Evolutionary conservation across 192 early-diverging fungal genomes (phyloP), one percentile per base, ranked within the genome.

Genomic region (Backusella psychrophila): DNA sequence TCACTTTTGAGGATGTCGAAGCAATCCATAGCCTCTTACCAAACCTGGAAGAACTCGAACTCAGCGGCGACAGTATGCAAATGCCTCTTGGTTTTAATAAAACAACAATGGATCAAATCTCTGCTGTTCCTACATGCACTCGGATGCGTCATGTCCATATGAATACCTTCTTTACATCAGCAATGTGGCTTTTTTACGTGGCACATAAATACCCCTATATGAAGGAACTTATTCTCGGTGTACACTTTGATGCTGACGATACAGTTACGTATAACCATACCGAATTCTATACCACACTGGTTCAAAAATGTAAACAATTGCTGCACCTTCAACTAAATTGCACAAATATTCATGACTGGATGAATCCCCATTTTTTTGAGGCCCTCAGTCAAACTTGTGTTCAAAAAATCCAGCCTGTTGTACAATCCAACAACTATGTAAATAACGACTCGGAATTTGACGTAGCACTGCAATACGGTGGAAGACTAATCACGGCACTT

Each of bases 331-430:
- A 35, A 12, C 34, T 69, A 12, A 6, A 35, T 36, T 39, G 68
- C 21, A 23, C 68, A 21, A 12, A 19, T 4, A 35, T 69, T 26
- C 4, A 12, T 0, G 19, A 69, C 9, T 69, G 68, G 68, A n/a
- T 69, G n/a, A 69, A 69, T 38, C n/a, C 68, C 8, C n/a, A 35
- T 17, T 69, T 69, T 34, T 69, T 69, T 69, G n/a, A 69, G 9
- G 34, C 8, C 8, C 38, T 69, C 26, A 3, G 7, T 23, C 36
- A 63, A 29, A 63, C 36, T 9, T n/a, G 35, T 36, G 34, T 69
- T 69, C 36, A 23, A n/a, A 35, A 69, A 38, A 11, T 69, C 4
- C 68, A 38, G 23, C 68, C 68, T 12, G 21, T 69, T 11, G 35
- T 38, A 12, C 34, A 69, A 7, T 12, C n/a, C n/a, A 23, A 69